Conservation (phyloP, 306 rosid species). For the Heteromeles arbutifolia region DNA sequence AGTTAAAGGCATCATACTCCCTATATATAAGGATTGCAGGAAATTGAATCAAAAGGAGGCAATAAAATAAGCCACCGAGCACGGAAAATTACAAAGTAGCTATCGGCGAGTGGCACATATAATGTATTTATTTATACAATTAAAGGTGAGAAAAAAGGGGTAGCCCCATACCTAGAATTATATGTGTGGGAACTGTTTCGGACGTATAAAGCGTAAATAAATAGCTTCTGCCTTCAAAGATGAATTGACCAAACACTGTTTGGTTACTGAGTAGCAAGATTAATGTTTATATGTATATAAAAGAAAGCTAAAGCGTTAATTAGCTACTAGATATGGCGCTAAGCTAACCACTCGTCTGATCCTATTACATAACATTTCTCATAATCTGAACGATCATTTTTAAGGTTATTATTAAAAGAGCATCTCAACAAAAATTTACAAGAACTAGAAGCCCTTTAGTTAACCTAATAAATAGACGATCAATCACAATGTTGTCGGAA, state of each 20-base stretch:
- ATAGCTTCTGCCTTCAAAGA: constrained; percentile 6
- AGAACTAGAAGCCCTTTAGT: background rate
- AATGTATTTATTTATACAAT: background rate
- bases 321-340: background rate
- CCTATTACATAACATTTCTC: background rate
- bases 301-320: background rate
- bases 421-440: background rate
- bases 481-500: no score
- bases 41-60: background rate
- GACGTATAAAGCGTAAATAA: background rate
- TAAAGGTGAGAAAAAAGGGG: background rate
- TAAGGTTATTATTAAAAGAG: background rate
- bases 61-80: background rate
- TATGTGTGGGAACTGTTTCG: background rate
- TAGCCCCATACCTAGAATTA: background rate
- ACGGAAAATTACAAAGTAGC: constrained; percentile 1
- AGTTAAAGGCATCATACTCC: background rate
- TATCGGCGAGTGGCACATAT: background rate
- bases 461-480: background rate
- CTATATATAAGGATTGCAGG: background rate
- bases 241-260: constrained; percentile 16
- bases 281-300: background rate
- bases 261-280: background rate
- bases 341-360: background rate
- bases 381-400: background rate